Conservation (phyloP, 345 rosid species). For the Luvunga scandens region DNA sequence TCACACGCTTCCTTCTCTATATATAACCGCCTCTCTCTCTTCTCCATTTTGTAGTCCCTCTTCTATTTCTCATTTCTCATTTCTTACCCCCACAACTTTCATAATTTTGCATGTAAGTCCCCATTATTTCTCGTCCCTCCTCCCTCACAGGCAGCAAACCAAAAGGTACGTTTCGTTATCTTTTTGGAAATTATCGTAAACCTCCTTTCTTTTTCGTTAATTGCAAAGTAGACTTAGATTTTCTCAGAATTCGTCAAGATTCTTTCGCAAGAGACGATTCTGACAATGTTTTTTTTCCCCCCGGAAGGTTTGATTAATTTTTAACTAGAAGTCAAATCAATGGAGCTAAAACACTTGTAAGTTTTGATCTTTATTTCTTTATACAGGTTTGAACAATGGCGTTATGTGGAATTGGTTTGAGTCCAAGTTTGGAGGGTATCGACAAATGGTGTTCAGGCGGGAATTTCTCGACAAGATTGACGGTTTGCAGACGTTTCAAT, state of each 20-base stretch:
- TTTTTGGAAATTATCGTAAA: too few relatives aligned
- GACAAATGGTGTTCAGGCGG: slow-evolving; percentile 29
- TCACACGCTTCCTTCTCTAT: slow-evolving; percentile 48
- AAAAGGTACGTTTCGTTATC: background rate
- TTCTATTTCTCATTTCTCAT: background rate
- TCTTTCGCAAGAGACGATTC: too few relatives aligned
- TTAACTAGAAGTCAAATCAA: background rate
- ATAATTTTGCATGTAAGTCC: background rate
- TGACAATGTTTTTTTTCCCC: too few relatives aligned
- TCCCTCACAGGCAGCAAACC: too few relatives aligned
- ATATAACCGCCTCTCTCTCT: slow-evolving; percentile 11
- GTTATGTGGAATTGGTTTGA: slow-evolving; percentile 37
- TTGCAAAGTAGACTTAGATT: background rate
- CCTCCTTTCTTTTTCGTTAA: background rate
- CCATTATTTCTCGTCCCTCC: background rate
- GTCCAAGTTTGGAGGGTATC: slow-evolving; percentile 34
- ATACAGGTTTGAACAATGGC: slow-evolving; percentile 48
- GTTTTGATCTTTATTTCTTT: background rate
- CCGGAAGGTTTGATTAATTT: too few relatives aligned
- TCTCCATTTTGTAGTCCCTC: background rate
- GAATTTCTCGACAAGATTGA: slow-evolving; percentile 31
- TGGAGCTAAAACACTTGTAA: background rate
- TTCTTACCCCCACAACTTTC: background rate
- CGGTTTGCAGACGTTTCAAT: slow-evolving; percentile 10
- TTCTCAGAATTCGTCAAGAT: background rate